Percentiles rank a stretch among this genome's conserved stretches.
phyloP scores from a whole-genome alignment of 2,329 filamentous ascomycete species.

The Didymella arachidicola region DNA sequence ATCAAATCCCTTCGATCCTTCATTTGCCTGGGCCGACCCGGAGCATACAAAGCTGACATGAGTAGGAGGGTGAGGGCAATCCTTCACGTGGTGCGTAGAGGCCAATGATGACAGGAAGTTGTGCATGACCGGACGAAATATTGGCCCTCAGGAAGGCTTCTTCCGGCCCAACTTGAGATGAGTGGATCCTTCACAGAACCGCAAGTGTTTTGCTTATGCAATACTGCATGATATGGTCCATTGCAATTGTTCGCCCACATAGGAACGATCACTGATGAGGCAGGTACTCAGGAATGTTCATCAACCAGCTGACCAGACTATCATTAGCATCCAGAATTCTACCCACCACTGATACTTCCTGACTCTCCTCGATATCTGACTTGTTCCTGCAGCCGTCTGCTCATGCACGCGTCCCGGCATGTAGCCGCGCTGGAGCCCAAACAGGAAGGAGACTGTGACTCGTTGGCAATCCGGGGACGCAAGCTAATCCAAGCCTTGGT shows the following conservation, averaged over 20 bases:
- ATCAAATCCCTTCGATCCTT: background rate
- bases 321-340: background rate
- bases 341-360: background rate
- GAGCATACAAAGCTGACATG: background rate
- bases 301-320: background rate
- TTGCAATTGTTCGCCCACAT: background rate
- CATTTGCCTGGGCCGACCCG: background rate
- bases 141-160: background rate
- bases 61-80: background rate
- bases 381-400: background rate
- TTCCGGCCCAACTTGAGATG: background rate
- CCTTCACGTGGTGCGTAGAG: too few species aligned
- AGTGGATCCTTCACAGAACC: background rate
- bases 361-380: background rate
- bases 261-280: background rate
- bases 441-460: background rate
- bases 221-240: background rate
- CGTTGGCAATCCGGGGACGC: background rate
- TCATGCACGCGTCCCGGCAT: background rate
- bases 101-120: too few species aligned
- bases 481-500: background rate
- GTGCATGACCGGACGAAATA: too few species aligned
- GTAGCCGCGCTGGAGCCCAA: background rate
- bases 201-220: conserved; percentile 3
- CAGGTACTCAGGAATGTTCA: background rate